Conservation (phyloP, 192 early-diverging fungal species). For the Geranomyces michiganensis region DNA sequence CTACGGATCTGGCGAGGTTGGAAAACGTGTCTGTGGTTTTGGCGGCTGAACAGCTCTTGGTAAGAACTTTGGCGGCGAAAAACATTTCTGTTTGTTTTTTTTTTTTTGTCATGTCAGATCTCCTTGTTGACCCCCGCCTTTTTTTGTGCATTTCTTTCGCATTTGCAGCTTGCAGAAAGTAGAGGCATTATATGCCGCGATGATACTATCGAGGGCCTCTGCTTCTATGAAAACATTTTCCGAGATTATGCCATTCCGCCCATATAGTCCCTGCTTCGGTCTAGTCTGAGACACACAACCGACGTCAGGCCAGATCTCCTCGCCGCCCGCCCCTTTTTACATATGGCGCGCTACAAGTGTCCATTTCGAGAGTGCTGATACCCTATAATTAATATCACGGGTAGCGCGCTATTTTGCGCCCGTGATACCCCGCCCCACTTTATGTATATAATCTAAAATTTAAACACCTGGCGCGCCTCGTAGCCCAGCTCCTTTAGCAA, state of each 20-base stretch:
- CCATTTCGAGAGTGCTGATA: too few relatives aligned
- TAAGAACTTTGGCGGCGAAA: constrained; percentile 48
- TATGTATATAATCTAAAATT: constrained; percentile 56
- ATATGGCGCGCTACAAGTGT: too few relatives aligned
- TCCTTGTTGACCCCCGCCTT: constrained; percentile 11
- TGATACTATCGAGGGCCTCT: constrained; percentile 80
- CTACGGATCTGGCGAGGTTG: constrained; percentile 68
- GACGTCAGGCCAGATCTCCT: too few relatives aligned
- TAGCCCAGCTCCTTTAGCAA: constrained; percentile 82
- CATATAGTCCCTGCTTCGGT: too few relatives aligned
- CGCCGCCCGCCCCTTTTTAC: too few relatives aligned
- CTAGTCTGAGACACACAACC: too few relatives aligned
- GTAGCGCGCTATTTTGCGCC: too few relatives aligned
- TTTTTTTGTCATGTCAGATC: constrained; percentile 26
- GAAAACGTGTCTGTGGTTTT: constrained; percentile 65
- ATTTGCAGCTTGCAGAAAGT: constrained; percentile 72
- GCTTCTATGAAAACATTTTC: constrained; percentile 81
- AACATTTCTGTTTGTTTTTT: constrained; percentile 25
- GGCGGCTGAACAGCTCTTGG: constrained; percentile 71
- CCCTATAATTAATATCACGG: too few relatives aligned
- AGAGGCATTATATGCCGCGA: constrained; percentile 84
- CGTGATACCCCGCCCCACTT: too few relatives aligned
- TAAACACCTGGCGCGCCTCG: constrained; percentile 74
- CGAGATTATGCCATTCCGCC: not conserved
- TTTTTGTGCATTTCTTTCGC: constrained; percentile 41